Base-by-base conservation (phyloP, 306 rosid species). In the Vicia villosa region DNA sequence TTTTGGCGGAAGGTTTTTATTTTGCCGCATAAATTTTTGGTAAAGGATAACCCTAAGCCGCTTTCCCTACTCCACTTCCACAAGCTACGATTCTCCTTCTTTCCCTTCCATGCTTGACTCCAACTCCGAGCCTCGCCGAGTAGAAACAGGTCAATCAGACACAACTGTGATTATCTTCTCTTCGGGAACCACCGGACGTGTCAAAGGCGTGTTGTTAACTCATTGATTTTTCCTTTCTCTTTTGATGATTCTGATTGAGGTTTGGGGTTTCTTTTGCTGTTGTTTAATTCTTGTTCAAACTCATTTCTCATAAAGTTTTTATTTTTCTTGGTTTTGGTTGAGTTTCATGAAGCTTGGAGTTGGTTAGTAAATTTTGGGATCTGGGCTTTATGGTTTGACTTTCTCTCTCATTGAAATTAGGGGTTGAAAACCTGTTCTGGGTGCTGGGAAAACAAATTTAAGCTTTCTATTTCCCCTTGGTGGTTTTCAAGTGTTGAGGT, bases 141-240 rank as follows among this genome's bases (percentile, higher is more conserved):
- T 74, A 0, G 42, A 66, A 38, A 63, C 82, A 58, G 42, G 19
- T 56, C 97, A 94, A 61, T 79, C 83, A 1, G 88, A 88, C 37
- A 13, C 84, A 19, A 96, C 98, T 1, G 84, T 91, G 42, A 85
- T 94, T 66, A 83, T 94, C 1, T 94, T 79, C 85, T 94, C 97
- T 2, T 94, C 97, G 0, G 97, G 97, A 0, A 94, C 98, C 1
- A 94, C 98, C 0, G 98, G 98, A 4, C 75, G 82, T 17, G 89
- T 94, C 7, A 94, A 94, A 61, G 97, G 96, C 6, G 97, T 84
- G n/a, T 0, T 64, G 6, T 36, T 88, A 63, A 78, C 88, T n/a
- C 97, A 94, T n/a, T n/a, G n/a, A n/a, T 43, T 42, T 42, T 6
- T 73, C 28, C 58, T 74, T 74, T 74, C 66, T 16, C 40, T 41